Conservation (phyloP, 73 alveolate genomes). For the Tetrahymena thermophila region DNA sequence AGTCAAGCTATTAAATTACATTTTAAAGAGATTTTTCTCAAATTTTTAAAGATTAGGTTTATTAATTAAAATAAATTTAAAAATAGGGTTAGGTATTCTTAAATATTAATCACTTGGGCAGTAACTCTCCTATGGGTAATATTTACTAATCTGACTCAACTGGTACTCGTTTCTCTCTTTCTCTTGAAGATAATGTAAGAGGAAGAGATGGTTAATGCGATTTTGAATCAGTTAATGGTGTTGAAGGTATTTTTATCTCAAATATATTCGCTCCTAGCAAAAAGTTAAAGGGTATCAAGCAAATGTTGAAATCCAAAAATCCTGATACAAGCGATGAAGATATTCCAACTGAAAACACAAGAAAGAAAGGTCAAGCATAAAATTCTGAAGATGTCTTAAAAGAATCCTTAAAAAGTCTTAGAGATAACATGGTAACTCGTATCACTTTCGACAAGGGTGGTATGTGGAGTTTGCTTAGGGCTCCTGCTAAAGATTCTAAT, state of each 20-base stretch:
- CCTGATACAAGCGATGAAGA: constrained; percentile 12
- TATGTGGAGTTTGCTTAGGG: constrained; percentile 58
- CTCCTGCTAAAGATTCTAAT: constrained; percentile 56
- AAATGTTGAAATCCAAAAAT: constrained; percentile 18
- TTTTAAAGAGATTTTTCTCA: not conserved
- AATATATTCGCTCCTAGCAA: constrained; percentile 50
- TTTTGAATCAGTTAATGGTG: constrained; percentile 66
- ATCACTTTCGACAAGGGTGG: constrained; percentile 90
- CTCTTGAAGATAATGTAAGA: constrained; percentile 68
- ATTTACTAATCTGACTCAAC: constrained; percentile 71
- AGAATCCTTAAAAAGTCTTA: constrained; percentile 19
- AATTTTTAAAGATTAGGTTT: not conserved
- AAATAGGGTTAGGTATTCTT: constrained; percentile 53
- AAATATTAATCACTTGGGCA: constrained; percentile 59
- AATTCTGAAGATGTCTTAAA: constrained; percentile 9
- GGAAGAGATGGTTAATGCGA: constrained; percentile 65
- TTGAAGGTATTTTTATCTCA: constrained; percentile 79
- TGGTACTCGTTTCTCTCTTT: constrained; percentile 67
- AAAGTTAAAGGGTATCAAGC: constrained; percentile 34
- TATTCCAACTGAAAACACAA: not conserved
- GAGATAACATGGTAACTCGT: constrained; percentile 14
- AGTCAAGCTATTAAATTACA: not conserved
- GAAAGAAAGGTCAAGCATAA: not conserved
- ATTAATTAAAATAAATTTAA: constrained; percentile 36
- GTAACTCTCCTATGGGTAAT: constrained; percentile 58